These are phyloP conservation scores for Vicia faba DNA, from an alignment of 306 rosid genomes.

Conservation along the genomic window DNA sequence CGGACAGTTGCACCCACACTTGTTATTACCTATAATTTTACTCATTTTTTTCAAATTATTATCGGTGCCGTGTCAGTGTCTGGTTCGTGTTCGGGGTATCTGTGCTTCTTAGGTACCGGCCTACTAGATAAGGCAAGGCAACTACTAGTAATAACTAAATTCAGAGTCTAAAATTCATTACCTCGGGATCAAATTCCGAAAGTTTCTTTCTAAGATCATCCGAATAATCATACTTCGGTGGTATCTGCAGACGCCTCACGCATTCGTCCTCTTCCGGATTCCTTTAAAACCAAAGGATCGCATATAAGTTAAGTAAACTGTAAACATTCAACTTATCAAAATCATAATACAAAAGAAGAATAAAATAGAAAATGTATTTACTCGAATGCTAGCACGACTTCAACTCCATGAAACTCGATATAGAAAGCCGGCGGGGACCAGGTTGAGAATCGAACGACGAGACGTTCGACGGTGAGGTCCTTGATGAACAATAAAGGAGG, in stretches of 20 bases:
- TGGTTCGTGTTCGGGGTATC: no score
- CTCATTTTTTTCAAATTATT: no score
- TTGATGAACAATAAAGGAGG: slow-evolving; percentile 50
- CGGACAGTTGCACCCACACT: background rate
- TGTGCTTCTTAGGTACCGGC: background rate
- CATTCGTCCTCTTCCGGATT: slow-evolving; percentile 50
- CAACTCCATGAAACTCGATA: slow-evolving; percentile 63
- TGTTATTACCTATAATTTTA: background rate
- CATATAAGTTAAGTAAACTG: slow-evolving; percentile 14
- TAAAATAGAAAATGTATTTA: slow-evolving; percentile 34
- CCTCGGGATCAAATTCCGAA: slow-evolving; percentile 83
- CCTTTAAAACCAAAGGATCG: slow-evolving; percentile 43
- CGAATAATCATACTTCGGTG: slow-evolving; percentile 39
- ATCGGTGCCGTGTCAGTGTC: background rate
- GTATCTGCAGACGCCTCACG: slow-evolving; percentile 33
- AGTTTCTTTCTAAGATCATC: slow-evolving; percentile 63
- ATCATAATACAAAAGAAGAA: background rate
- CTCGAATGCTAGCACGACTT: slow-evolving; percentile 51
- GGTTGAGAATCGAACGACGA: slow-evolving; percentile 59
- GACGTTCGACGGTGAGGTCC: slow-evolving; percentile 57
- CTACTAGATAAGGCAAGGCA: background rate
- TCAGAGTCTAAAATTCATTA: slow-evolving; percentile 34
- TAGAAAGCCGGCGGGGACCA: slow-evolving; percentile 72
- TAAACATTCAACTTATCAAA: slow-evolving; percentile 5
- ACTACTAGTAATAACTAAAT: background rate